These are phyloP conservation scores for Trametes sanguinea DNA, from an alignment of 768 basidiomycete species.

Conservation along the genomic window DNA sequence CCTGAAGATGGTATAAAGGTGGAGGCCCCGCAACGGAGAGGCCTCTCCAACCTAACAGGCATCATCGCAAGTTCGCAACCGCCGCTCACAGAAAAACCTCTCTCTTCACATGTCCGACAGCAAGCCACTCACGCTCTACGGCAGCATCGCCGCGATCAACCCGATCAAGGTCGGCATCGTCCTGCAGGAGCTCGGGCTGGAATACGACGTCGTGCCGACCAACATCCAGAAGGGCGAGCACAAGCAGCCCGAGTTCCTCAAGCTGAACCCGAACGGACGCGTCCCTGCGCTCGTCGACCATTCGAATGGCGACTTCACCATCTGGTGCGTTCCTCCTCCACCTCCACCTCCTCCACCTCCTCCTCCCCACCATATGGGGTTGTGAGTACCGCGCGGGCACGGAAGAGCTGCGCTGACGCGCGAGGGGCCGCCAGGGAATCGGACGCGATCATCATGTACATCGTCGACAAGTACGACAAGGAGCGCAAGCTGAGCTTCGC, in stretches of 20 bases:
- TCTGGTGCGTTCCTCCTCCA: conserved; percentile 27
- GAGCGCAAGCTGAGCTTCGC: conserved; percentile 33
- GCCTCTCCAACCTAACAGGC: too few relatives aligned
- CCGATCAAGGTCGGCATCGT: neutral
- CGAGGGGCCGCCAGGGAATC: conserved; percentile 27
- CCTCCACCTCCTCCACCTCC: too few relatives aligned
- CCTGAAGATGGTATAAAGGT: too few relatives aligned
- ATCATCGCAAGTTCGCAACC: too few relatives aligned
- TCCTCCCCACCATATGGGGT: too few relatives aligned
- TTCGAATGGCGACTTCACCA: conserved; percentile 32
- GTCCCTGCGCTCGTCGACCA: conserved; percentile 39
- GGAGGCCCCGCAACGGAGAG: too few relatives aligned
- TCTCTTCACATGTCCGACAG: conserved; percentile 24
- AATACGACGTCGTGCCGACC: conserved; percentile 28
- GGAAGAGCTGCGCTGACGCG: too few relatives aligned
- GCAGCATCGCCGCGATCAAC: conserved; percentile 23
- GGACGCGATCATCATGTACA: conserved; percentile 44
- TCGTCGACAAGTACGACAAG: conserved; percentile 45
- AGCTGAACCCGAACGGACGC: conserved; percentile 38
- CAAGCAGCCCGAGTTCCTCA: conserved; percentile 27
- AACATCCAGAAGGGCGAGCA: conserved; percentile 29
- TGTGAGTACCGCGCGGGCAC: too few relatives aligned
- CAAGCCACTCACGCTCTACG: conserved; percentile 30
- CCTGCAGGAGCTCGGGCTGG: conserved; percentile 21
- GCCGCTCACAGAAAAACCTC: too few relatives aligned